Evolutionary conservation across 768 basidiomycete genomes (phyloP), one percentile per base, ranked within the genome.

Genomic region (Tulasnella sp.): DNA sequence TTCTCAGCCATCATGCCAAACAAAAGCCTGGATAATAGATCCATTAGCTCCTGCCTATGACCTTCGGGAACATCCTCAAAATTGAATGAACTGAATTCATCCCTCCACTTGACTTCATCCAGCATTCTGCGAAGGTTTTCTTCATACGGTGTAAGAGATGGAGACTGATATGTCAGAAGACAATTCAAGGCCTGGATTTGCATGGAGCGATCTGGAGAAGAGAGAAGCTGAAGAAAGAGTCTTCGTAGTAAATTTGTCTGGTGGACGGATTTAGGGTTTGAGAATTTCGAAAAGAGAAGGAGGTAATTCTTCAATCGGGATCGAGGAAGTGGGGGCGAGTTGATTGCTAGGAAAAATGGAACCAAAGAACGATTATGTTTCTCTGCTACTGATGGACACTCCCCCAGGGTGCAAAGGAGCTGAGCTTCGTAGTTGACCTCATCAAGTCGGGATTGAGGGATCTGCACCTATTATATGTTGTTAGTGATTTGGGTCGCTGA

Each of bases 1-100:
- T 74, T 78, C 61, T 91, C 85, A 37, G 86, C 72, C 81, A 96
- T 85, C 55, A 86, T 62, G 1, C 93, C 95, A 65, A 83, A 99
- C 2, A 93, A 69, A 1, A 98, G 61, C 22, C 91, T 74, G 28
- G 86, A 75, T 52, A 83, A 61, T 13, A 82, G 70, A 27, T 80
- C 77, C 6, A 95, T 71, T 12, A 88, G 67, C 56, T 80, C 80
- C 2, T 60, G 58, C 28, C 93, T 73, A 0, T 69, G 64, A 0
- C 67, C 60, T 15, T 75, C 70, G 49, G 81, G 68, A 5, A 75
- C 73, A 19, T 76, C 70, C 8, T 68, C 67, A 9, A 92, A 67
- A 51, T 83, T 72, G 37, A 98, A 72, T 12, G 76, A 71, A 2
- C 79, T 73, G 4, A 98, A 73, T 57, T 84, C 79, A 60, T 98